Evolutionary conservation across 2,329 filamentous ascomycete genomes (phyloP).

Genomic region (Trichoderma koningiopsis): DNA sequence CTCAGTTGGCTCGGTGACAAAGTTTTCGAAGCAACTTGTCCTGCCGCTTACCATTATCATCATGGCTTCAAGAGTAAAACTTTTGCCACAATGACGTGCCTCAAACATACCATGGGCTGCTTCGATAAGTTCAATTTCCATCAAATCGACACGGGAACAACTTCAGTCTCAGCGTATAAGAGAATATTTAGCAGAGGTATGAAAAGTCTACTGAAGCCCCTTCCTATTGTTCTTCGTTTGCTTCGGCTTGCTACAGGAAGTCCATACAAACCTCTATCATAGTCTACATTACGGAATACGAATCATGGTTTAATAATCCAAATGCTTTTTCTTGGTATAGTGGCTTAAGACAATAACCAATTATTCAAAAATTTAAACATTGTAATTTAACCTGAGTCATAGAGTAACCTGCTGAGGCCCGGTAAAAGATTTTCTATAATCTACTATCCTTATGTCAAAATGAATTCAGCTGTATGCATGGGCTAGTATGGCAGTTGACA

Average conservation of each 20-base stretch:
- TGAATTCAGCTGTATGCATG: not conserved
- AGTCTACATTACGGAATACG: not conserved
- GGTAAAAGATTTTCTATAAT: not conserved
- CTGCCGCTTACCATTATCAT: not conserved
- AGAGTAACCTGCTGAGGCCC: not conserved
- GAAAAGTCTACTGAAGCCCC: not conserved
- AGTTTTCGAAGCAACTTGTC: not conserved
- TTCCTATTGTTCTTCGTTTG: not conserved
- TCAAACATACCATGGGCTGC: not conserved
- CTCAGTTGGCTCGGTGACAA: not conserved
- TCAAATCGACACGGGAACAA: not conserved
- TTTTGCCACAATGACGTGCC: not conserved
- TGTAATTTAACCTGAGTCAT: not conserved
- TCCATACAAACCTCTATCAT: not conserved
- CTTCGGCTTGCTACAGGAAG: not conserved
- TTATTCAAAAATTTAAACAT: not conserved
- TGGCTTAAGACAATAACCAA: not conserved
- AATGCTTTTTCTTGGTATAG: not conserved
- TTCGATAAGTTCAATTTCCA: not conserved
- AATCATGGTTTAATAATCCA: not conserved
- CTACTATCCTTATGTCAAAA: not conserved
- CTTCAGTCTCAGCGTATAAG: not conserved
- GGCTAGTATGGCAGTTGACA: not conserved
- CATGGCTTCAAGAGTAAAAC: not conserved
- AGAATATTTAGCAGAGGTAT: not conserved